A percentile compares a stretch with the other conserved stretches of the same genome.
phyloP scores from a whole-genome alignment of 1,284 basidiomycete species.

The Rugosomyces carneus region DNA sequence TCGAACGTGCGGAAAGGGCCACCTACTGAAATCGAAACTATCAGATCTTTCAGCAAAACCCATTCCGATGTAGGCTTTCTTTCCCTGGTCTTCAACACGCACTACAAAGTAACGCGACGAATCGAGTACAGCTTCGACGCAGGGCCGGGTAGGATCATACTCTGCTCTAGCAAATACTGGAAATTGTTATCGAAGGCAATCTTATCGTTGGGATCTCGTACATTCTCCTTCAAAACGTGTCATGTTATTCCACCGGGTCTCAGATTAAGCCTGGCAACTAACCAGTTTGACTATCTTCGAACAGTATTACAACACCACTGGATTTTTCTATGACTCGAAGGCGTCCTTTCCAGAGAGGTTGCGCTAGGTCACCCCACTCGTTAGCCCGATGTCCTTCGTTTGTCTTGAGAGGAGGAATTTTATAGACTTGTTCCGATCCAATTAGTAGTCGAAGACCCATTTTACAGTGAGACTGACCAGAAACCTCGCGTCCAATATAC shows the following conservation, averaged over 20 bases:
- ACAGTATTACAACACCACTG: conserved; percentile 51
- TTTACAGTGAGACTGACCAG: conserved; percentile 40
- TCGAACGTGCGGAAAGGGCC: background rate
- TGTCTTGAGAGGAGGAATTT: conserved; percentile 75
- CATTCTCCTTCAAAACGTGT: conserved; percentile 45
- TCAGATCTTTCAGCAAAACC: conserved; percentile 90
- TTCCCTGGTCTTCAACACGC: conserved; percentile 81
- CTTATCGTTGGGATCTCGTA: conserved; percentile 27
- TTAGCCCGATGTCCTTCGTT: conserved; percentile 84
- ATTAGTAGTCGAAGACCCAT: conserved; percentile 10
- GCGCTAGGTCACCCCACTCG: conserved; percentile 79
- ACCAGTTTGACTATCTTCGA: conserved; percentile 79
- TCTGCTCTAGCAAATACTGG: conserved; percentile 86
- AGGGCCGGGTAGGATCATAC: conserved; percentile 79
- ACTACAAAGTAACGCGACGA: conserved; percentile 95
- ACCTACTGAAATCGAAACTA: conserved; percentile 90
- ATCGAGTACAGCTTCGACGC: conserved; percentile 93
- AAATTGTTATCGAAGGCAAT: conserved; percentile 6
- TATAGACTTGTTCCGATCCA: conserved; percentile 50
- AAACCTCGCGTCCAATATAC: conserved; percentile 81
- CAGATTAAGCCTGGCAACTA: conserved; percentile 1
- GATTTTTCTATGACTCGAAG: conserved; percentile 76
- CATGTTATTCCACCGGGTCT: conserved; percentile 1
- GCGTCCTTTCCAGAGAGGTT: conserved; percentile 88
- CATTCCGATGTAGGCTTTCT: conserved; percentile 90